Evolutionary conservation across 2,329 filamentous ascomycete genomes (phyloP).

Genomic region (Botrytis medusae): DNA sequence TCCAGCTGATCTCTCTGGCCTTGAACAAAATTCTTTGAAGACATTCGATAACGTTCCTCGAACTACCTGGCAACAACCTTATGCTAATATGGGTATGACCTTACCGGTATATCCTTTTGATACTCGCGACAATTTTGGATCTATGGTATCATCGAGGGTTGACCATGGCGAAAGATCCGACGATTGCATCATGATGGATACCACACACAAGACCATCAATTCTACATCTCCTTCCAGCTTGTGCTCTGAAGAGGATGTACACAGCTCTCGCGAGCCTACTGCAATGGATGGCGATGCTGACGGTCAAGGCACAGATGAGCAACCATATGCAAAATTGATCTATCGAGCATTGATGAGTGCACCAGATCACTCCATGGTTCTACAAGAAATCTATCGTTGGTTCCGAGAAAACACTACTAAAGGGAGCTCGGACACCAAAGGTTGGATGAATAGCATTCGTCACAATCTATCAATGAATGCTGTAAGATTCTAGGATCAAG

Average conservation of each 20-base stretch:
- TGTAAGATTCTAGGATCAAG: slow-evolving; percentile 54
- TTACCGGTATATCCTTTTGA: slow-evolving; percentile 28
- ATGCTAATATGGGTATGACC: slow-evolving; percentile 24
- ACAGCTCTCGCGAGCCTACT: slow-evolving; percentile 33
- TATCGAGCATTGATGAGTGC: slow-evolving; percentile 70
- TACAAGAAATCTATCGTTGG: slow-evolving; percentile 90
- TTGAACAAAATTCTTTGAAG: slow-evolving; percentile 25
- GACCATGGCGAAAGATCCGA: slow-evolving; percentile 11
- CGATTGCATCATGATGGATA: slow-evolving; percentile 17
- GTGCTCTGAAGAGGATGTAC: slow-evolving; percentile 35
- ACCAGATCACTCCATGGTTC: slow-evolving; percentile 66
- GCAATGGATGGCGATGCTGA: slow-evolving; percentile 36
- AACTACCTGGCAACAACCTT: slow-evolving; percentile 25
- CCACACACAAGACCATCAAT: slow-evolving; percentile 19
- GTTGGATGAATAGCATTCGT: slow-evolving; percentile 94
- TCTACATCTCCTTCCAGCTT: slow-evolving; percentile 29
- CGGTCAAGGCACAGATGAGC: slow-evolving; percentile 46
- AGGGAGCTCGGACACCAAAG: slow-evolving; percentile 59
- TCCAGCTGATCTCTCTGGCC: slow-evolving; percentile 25
- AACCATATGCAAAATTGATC: slow-evolving; percentile 80
- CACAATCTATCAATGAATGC: slow-evolving; percentile 96
- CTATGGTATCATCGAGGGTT: neutral
- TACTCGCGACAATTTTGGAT: slow-evolving; percentile 23
- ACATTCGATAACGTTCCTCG: slow-evolving; percentile 28
- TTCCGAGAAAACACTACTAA: slow-evolving; percentile 81